Base-by-base conservation (phyloP, 768 basidiomycete species). In the Tricholoma terreum region DNA sequence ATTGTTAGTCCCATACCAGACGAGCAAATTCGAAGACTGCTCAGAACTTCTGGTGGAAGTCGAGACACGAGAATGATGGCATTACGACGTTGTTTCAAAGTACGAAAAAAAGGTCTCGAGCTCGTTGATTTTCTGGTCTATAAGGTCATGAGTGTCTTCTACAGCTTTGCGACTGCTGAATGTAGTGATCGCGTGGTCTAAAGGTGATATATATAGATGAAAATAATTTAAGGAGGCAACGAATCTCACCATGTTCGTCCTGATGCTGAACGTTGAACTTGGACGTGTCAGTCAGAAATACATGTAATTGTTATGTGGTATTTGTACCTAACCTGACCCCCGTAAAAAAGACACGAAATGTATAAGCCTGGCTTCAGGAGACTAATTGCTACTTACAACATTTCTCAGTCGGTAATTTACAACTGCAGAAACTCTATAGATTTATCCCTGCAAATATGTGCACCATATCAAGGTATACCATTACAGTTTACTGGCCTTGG, bases 401-500 rank as follows among this genome's bases (percentile, higher is more conserved):
- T n/a, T 27, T 27, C 24, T 27, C 24, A 6, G 24, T 27, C 24
- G 6, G 24, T 27, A 27, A 27, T 27, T 27, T 27, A 27, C 24
- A 27, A 27, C n/a, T n/a, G n/a, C 24, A 27, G 24, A 27, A 27
- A 10, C 34, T 35, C 34, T 35, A 35, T 35, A 14, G 34, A 30
- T 12, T n/a, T 8, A 15, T 48, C 6, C 27, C 46, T 17, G 46
- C 27, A 49, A 31, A 7, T 49, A 7, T 31, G 7, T n/a, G 34
- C 46, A 9, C 8, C 2, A 22, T 34, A n/a, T 31, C 7, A 21
- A 43, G 8, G 4, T 12, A 22, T 22, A 19, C 12, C 12, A 42
- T 38, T n/a, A 52, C 21, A 24, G 30, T 42, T 21, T 36, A 24
- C 19, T 12, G 19, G 38, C 11, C 51, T 59, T 86, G 35, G 81